phyloP scores from a whole-genome alignment of 371 early-diverging fungal species.

The Parasitella parasitica region DNA sequence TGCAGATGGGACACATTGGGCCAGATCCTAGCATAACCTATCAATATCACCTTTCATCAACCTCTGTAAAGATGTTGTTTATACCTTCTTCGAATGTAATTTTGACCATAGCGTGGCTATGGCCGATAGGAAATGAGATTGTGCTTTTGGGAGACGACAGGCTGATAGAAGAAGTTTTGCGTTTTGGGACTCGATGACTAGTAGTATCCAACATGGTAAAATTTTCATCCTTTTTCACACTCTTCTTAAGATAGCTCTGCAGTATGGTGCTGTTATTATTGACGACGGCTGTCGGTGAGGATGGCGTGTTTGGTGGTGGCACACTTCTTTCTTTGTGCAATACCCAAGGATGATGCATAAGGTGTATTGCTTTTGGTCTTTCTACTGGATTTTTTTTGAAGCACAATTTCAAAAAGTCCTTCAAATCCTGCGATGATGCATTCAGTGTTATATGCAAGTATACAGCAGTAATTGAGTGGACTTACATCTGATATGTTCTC shows the following conservation, averaged over 20 bases:
- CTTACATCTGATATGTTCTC: slow-evolving; percentile 66
- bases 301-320: neutral
- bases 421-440: slow-evolving; percentile 48
- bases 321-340: slow-evolving; percentile 27
- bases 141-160: neutral
- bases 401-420: slow-evolving; percentile 74
- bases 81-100: neutral
- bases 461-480: neutral
- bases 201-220: neutral
- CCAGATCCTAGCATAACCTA: neutral
- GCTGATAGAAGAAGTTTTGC: neutral
- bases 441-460: too few species aligned
- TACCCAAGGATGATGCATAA: slow-evolving; percentile 80
- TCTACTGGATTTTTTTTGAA: slow-evolving; percentile 77
- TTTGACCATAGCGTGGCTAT: neutral
- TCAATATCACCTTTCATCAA: too few species aligned
- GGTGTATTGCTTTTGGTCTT: slow-evolving; percentile 55
- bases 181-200: neutral
- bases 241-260: slow-evolving; percentile 1
- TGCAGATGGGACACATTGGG: neutral
- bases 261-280: neutral
- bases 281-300: neutral
- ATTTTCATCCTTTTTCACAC: neutral
- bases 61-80: too few species aligned
- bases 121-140: neutral